Base-by-base conservation (phyloP, 2,329 filamentous ascomycete species). In the Colletotrichum lupini region DNA sequence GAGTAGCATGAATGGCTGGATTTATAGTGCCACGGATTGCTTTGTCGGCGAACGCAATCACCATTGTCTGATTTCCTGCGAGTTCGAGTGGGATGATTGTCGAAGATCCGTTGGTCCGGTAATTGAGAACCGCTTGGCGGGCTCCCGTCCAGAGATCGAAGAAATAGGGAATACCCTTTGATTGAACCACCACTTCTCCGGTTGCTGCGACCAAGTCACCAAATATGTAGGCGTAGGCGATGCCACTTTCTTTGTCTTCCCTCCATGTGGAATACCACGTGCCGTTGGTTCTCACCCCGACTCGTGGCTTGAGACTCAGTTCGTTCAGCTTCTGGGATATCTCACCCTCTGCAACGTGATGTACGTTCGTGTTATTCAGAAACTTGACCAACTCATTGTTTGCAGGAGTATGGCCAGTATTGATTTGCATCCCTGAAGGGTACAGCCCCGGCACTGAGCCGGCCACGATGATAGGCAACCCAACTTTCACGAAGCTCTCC, bases 401-500 rank as follows among this genome's bases (percentile, higher is more conserved):
- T 26, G 3, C 9, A 70, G 9, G 8, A 19, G 6, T 7, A 19
- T 12, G 3, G 35, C 26, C 5, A 57, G 14, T 46, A 56, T 11
- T 30, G 14, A n/a, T 59, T 14, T 37, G 24, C 14, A 52, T 46
- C 14, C 16, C 14, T 42, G 12, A 42, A 16, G 57, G 46, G 19
- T 69, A 70, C 11, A 46, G 12, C 7, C 42, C 56, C 1, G 62
- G 67, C 0, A 12, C 16, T 19, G 46, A 32, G 12, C 74, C 69
- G 5, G 46, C 77, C 59, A 87, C 79, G 19, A 87, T 79, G 5
- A 87, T 78, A 0, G 85, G 85, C 1, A 88, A 78, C 0, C 85
- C 85, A 3, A 75, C 75, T 1, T 79, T 66, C 1, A 84, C 83
- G 63, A 80, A 83, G 3, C 80, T 75, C 4, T 77, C 70, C 4